These are phyloP conservation scores for Volvox africanus DNA, from an alignment of 139 green algal species.

Conservation along the genomic window DNA sequence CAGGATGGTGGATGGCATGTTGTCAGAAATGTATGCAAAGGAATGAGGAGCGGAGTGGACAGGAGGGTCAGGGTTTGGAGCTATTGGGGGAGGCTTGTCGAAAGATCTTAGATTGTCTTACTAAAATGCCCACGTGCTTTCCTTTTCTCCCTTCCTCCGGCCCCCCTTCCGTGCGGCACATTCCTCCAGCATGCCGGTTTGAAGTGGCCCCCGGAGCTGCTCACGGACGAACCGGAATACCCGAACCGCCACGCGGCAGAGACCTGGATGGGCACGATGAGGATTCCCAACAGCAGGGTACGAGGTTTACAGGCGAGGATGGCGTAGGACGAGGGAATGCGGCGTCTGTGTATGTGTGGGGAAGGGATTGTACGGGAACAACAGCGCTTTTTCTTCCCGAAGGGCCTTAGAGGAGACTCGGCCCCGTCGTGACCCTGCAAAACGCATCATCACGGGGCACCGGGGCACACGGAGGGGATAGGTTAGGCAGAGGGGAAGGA, in stretches of 20 bases:
- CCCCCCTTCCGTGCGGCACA: no score
- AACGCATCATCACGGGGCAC: no score
- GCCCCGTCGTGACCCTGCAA: no score
- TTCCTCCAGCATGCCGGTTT: background rate
- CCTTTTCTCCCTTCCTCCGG: background rate
- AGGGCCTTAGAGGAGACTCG: background rate
- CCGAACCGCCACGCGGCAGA: background rate
- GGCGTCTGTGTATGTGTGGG: background rate
- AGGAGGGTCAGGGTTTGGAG: no score
- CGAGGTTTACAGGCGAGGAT: background rate
- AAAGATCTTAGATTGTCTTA: no score
- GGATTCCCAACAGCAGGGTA: conserved; percentile 26
- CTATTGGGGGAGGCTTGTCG: no score
- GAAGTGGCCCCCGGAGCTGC: conserved; percentile 11
- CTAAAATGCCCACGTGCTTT: no score
- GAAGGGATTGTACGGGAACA: background rate
- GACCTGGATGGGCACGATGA: background rate
- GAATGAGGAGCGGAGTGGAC: no score
- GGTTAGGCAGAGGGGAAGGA: background rate
- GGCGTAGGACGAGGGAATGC: no score
- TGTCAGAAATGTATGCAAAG: no score
- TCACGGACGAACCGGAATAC: background rate
- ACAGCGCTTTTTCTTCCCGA: background rate
- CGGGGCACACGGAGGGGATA: background rate
- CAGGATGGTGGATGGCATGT: no score